Evolutionary conservation across 2,329 filamentous ascomycete genomes (phyloP).

Genomic region (Elsinoe necatrix): DNA sequence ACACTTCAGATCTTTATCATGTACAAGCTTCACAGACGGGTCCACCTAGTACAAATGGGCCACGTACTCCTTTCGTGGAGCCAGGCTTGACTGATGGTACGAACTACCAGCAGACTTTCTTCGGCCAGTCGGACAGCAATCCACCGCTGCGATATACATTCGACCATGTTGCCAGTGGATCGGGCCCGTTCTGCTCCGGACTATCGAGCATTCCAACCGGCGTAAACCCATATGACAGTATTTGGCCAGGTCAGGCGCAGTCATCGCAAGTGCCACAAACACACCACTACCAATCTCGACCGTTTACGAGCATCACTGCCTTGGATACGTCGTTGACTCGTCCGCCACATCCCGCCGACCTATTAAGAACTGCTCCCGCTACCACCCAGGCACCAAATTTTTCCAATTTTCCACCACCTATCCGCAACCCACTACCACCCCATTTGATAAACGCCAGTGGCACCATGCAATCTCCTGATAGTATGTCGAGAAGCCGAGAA

Average conservation of each 20-base stretch:
- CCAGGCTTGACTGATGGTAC: not conserved
- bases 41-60: constrained; percentile 9
- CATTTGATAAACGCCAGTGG: not conserved
- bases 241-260: not conserved
- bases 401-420: not conserved
- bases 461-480: constrained; percentile 8
- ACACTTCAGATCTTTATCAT: not conserved
- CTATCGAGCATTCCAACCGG: not conserved
- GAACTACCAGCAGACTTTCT: not conserved
- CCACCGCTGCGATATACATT: not conserved
- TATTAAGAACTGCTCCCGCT: constrained; percentile 13
- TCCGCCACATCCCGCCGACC: constrained; percentile 4
- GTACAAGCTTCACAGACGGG: not conserved
- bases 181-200: not conserved
- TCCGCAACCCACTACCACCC: not conserved
- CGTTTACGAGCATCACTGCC: not conserved
- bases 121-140: not conserved
- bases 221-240: not conserved
- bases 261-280: not conserved
- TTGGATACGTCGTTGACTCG: not conserved
- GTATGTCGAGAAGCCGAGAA: constrained; percentile 1
- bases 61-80: constrained; percentile 2
- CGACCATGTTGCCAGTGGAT: not conserved
- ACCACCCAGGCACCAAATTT: constrained; percentile 13
- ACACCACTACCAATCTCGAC: not conserved